Conservation (phyloP, 345 rosid genomes). For the Hypericum perforatum region DNA sequence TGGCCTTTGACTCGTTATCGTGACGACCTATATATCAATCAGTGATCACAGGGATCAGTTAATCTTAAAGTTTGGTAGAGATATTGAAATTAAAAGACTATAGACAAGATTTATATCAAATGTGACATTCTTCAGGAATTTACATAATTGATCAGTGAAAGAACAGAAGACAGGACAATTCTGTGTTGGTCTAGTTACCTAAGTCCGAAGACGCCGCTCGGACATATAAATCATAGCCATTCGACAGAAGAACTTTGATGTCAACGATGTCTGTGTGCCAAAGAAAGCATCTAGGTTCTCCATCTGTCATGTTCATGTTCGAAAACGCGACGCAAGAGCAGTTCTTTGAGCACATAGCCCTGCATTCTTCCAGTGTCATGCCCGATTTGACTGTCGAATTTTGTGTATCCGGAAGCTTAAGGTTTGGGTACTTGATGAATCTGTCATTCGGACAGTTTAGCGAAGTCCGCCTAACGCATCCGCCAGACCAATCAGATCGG, state of each 20-base stretch:
- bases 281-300: slow-evolving; percentile 6
- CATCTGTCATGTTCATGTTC: slow-evolving; percentile 1
- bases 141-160: too few species aligned
- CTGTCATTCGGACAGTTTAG: slow-evolving; percentile 8
- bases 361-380: slow-evolving; percentile 10
- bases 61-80: too few species aligned
- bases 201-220: slow-evolving; percentile 6
- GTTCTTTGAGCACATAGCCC: slow-evolving; percentile 7
- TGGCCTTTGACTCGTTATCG: too few species aligned
- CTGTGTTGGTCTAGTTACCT: too few species aligned
- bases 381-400: slow-evolving; percentile 3
- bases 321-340: slow-evolving; percentile 15
- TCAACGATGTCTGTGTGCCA: slow-evolving; percentile 15
- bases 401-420: slow-evolving; percentile 11
- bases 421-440: not conserved
- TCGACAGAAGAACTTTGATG: not conserved
- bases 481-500: slow-evolving; percentile 4
- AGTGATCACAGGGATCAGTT: not conserved
- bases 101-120: too few species aligned
- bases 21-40: too few species aligned
- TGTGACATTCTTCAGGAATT: too few species aligned
- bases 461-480: not conserved
- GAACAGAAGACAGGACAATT: too few species aligned
- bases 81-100: not conserved
- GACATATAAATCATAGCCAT: slow-evolving; percentile 7